These are phyloP conservation scores for Fusarium burgessii DNA, from an alignment of 2,329 filamentous ascomycete genomes.

Conservation along the genomic window DNA sequence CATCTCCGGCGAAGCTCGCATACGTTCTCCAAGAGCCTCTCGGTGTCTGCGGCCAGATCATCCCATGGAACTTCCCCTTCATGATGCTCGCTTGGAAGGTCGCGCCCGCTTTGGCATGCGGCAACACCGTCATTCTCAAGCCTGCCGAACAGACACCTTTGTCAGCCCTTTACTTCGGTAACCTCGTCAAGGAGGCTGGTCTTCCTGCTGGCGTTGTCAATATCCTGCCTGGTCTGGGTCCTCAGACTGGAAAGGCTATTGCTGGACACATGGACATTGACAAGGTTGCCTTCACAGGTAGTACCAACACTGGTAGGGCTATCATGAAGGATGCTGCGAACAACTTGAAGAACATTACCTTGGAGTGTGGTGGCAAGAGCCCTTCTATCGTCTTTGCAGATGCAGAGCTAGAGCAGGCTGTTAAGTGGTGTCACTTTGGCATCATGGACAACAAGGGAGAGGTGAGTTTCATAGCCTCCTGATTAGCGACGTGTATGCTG, in stretches of 20 bases:
- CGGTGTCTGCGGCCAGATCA: conserved; percentile 75
- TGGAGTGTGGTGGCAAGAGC: conserved; percentile 70
- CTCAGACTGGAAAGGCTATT: conserved; percentile 72
- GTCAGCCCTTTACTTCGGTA: conserved; percentile 69
- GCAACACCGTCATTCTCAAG: conserved; percentile 70
- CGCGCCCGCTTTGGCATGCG: conserved; percentile 71
- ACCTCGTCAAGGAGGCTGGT: conserved; percentile 74
- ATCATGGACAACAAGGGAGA: conserved; percentile 69
- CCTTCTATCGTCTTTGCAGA: conserved; percentile 69
- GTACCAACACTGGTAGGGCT: conserved; percentile 72
- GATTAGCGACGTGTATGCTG: background rate
- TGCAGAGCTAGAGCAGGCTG: conserved; percentile 69
- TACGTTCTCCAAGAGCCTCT: conserved; percentile 77
- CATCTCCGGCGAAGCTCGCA: conserved; percentile 70
- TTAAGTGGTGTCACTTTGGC: conserved; percentile 60
- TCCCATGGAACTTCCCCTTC: conserved; percentile 61
- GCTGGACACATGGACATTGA: conserved; percentile 72
- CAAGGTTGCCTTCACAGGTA: conserved; percentile 79
- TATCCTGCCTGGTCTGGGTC: conserved; percentile 74
- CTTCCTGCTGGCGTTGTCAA: conserved; percentile 82
- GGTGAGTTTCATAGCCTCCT: conserved; percentile 46
- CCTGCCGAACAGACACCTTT: conserved; percentile 70
- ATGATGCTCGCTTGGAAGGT: conserved; percentile 74
- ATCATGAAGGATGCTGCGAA: conserved; percentile 76
- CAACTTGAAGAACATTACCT: conserved; percentile 68